Evolutionary conservation across 345 rosid genomes (phyloP), one percentile per base, ranked within the genome.

Genomic region (Gossypium mustelinum): DNA sequence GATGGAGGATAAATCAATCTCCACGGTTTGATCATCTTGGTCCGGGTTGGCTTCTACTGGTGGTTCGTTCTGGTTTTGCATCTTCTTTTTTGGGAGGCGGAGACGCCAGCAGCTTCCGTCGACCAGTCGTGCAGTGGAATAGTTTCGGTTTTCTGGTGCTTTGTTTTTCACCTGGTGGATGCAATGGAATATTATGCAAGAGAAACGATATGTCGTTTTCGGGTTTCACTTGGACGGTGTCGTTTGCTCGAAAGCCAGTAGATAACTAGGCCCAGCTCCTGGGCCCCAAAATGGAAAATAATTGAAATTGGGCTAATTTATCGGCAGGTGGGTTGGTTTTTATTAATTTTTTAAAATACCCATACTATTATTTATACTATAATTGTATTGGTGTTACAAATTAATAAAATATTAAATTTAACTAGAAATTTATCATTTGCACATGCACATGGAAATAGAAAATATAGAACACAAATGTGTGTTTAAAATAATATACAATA

Each of bases 1-100:
- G 70, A 25, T 75, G 13, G 88, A 81, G 11, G 88, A 81, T 29
- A 76, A 82, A 73, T 85, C 96, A 78, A 82, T 66, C 77, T 89
- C 98, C 68, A 61, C 80, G 77, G 75, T 66, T 50, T 66, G 81
- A 17, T 75, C 79, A 27, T 63, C 51, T 11, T 11, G 74, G 11
- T 60, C 81, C 18, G 50, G 27, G 48, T 58, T 78, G 58, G 45
- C n/a, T 10, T 8, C 79, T 61, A 54, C 22, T 3, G 76, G 44
- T 41, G 70, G 27, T 25, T 70, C 72, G 41, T 10, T 73, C 39
- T 59, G 76, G 79, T 17, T 68, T 66, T 73, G 75, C 84, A 83
- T 76, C 11, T 51, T 16, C 5, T 45, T 50, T 25, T 57, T 48
- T 22, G 75, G 72, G 75, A 65, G 76, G 56, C 11, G 63, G 56